Percentiles rank a stretch among this genome's conserved stretches.
These are phyloP conservation scores for Phytophthora europaea DNA, from an alignment of 352 stramenopile species.

Conservation along the genomic window DNA sequence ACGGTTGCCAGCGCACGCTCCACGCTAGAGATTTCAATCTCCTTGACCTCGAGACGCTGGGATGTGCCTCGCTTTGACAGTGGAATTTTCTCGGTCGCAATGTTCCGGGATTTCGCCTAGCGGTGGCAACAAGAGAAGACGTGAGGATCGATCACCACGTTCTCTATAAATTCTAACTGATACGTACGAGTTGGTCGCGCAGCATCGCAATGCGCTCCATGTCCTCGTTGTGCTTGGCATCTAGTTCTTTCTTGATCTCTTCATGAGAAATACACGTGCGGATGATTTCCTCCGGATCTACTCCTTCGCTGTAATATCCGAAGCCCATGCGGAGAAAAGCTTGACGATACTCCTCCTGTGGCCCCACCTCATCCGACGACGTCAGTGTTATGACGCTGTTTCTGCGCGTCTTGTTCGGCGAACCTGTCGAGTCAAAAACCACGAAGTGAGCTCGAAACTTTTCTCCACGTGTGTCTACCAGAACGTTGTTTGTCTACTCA, in stretches of 20 bases:
- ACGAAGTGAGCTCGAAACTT: not conserved
- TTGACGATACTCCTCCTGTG: constrained; percentile 52
- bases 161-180: not conserved
- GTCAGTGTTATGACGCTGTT: constrained; percentile 7
- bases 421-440: constrained; percentile 8
- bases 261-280: constrained; percentile 73
- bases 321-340: constrained; percentile 82
- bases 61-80: constrained; percentile 73
- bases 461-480: not conserved
- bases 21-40: constrained; percentile 71
- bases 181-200: constrained; percentile 73
- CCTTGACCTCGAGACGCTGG: constrained; percentile 74
- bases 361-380: constrained; percentile 32
- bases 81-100: constrained; percentile 60
- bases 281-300: constrained; percentile 80
- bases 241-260: constrained; percentile 74
- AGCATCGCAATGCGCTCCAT: constrained; percentile 62
- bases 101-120: constrained; percentile 59
- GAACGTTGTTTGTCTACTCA: constrained; percentile 5
- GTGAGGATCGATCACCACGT: not conserved
- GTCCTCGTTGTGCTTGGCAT: constrained; percentile 70
- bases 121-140: not conserved
- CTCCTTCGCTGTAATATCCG: constrained; percentile 54
- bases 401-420: constrained; percentile 17
- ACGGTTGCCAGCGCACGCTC: constrained; percentile 72